phyloP scores from a whole-genome alignment of 139 green algal species.

The Coelastrella sp. region DNA sequence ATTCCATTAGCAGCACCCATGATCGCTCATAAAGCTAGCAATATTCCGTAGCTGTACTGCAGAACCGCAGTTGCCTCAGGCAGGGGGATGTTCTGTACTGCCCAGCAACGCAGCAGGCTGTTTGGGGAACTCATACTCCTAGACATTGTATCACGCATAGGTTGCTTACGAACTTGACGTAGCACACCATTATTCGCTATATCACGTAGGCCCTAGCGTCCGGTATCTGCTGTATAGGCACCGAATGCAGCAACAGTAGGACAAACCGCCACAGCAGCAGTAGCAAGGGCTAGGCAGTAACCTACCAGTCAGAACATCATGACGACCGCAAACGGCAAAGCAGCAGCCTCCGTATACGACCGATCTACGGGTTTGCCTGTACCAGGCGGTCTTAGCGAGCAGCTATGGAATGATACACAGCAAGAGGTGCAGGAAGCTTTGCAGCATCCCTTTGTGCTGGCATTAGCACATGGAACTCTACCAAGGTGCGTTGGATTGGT shows the following conservation, averaged over 20 bases:
- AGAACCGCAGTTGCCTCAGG: too few species aligned
- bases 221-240: not conserved
- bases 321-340: not conserved
- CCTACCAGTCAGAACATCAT: not conserved
- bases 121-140: too few species aligned
- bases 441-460: constrained; percentile 72
- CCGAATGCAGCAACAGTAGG: not conserved
- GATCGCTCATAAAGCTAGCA: too few species aligned
- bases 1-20: too few species aligned
- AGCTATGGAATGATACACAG: constrained; percentile 62
- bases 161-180: too few species aligned
- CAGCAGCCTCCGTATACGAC: constrained; percentile 5
- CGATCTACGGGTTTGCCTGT: constrained; percentile 22
- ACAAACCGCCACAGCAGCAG: constrained; percentile 39
- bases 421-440: constrained; percentile 47
- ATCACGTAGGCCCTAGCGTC: too few species aligned
- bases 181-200: too few species aligned
- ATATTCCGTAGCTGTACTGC: too few species aligned
- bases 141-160: too few species aligned
- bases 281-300: constrained; percentile 4
- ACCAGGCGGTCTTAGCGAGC: constrained; percentile 45
- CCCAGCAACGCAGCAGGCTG: too few species aligned
- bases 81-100: too few species aligned
- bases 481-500: not conserved
- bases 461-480: constrained; percentile 61